Conservation (phyloP, 202 grass and related monocot species). For the Bolboschoenoplectus hybrid region DNA sequence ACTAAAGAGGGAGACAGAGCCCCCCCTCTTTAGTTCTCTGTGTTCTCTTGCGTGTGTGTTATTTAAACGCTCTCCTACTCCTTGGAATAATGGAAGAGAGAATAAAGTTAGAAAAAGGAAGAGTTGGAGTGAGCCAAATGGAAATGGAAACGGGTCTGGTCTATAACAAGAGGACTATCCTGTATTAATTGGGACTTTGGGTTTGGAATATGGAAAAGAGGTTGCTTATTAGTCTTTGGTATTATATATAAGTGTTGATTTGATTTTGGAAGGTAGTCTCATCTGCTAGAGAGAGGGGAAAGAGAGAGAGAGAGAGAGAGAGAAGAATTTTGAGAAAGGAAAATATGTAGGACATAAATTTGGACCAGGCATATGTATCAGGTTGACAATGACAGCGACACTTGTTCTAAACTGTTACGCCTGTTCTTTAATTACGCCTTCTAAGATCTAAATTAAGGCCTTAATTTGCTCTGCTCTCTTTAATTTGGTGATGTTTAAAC, state of each 20-base stretch:
- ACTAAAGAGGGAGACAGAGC: constrained; percentile 30
- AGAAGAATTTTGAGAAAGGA: not conserved
- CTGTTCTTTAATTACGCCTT: not conserved
- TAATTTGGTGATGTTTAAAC: not conserved
- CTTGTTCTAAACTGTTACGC: constrained; percentile 32
- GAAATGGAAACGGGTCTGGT: constrained; percentile 10
- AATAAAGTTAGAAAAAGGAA: constrained; percentile 28
- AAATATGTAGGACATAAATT: constrained; percentile 8
- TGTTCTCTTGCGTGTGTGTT: constrained; percentile 17
- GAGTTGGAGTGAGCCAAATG: constrained; percentile 1
- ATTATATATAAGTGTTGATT: constrained; percentile 18
- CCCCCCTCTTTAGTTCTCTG: constrained; percentile 34
- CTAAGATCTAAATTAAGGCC: not conserved
- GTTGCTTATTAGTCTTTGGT: not conserved
- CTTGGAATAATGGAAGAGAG: constrained; percentile 28
- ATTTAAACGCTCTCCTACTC: constrained; percentile 20
- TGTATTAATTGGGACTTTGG: not conserved
- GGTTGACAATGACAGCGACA: constrained; percentile 34
- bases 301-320: constrained; percentile 24
- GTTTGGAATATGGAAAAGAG: not conserved
- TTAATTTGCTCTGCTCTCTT: not conserved
- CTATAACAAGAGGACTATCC: not conserved
- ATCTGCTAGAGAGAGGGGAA: not conserved
- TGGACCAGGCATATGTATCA: constrained; percentile 26
- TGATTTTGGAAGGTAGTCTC: constrained; percentile 13